These are phyloP conservation scores for Trichoderma virens DNA, from an alignment of 495 filamentous ascomycete species.

Conservation along the genomic window DNA sequence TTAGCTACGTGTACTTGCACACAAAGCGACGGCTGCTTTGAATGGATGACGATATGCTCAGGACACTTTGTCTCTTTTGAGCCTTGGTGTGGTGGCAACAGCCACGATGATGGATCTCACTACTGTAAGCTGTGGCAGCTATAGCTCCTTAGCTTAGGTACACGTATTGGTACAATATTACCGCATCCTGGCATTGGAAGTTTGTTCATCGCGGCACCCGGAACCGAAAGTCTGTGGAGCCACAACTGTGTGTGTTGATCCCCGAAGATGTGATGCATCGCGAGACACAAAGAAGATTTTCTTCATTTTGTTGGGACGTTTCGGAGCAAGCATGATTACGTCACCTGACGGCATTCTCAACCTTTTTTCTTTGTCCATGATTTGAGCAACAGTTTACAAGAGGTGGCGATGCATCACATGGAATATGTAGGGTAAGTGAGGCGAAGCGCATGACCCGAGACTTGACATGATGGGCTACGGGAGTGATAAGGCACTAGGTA, in stretches of 20 bases:
- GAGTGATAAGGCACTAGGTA: not conserved
- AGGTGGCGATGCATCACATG: not conserved
- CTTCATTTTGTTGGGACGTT: not conserved
- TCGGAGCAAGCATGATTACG: not conserved
- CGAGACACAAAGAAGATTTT: not conserved
- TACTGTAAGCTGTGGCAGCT: too few relatives aligned
- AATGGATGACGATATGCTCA: not conserved
- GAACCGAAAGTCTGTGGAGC: too few relatives aligned
- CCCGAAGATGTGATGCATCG: not conserved
- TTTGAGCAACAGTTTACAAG: too few relatives aligned
- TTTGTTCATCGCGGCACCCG: too few relatives aligned
- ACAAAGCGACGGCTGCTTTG: not conserved
- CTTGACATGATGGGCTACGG: not conserved
- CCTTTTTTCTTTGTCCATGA: not conserved
- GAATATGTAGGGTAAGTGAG: not conserved
- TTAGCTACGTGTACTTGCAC: too few relatives aligned
- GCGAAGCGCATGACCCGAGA: not conserved
- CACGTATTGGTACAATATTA: too few relatives aligned
- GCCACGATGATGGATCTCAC: too few relatives aligned
- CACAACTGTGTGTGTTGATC: too few relatives aligned
- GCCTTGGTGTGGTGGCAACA: not conserved
- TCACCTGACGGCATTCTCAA: conserved; percentile 1
- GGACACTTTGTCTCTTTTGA: not conserved
- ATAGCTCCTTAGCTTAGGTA: too few relatives aligned
- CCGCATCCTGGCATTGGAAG: too few relatives aligned